Percentiles rank a stretch among this genome's conserved stretches.
These are phyloP conservation scores for Xylaria sp. DNA, from an alignment of 2,329 filamentous ascomycete genomes.

Conservation along the genomic window DNA sequence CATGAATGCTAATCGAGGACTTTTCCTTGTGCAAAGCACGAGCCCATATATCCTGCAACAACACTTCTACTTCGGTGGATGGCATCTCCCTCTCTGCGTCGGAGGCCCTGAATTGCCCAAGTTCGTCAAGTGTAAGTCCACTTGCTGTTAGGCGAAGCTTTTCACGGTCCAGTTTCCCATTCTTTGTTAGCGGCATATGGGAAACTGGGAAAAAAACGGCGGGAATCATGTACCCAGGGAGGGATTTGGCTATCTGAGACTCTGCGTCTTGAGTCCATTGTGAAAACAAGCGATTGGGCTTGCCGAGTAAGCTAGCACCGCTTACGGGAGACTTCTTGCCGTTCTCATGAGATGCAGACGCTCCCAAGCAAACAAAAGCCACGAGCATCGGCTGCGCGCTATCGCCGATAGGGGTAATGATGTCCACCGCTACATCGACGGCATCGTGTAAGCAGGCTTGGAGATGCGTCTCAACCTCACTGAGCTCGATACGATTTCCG, in stretches of 20 bases:
- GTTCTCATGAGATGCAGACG: neutral
- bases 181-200: conserved; percentile 29
- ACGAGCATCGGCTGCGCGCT: conserved; percentile 24
- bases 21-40: conserved; percentile 19
- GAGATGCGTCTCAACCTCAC: conserved; percentile 54
- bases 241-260: conserved; percentile 22
- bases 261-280: conserved; percentile 50
- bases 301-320: conserved; percentile 38
- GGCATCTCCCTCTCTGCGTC: conserved; percentile 7
- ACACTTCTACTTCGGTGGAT: neutral
- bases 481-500: conserved; percentile 60
- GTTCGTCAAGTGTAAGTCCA: conserved; percentile 11
- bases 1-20: conserved; percentile 37
- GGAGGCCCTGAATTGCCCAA: conserved; percentile 15
- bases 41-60: conserved; percentile 47
- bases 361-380: conserved; percentile 17
- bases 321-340: neutral
- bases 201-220: conserved; percentile 30
- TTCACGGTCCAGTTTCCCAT: conserved; percentile 33
- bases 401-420: conserved; percentile 52
- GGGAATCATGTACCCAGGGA: conserved; percentile 32
- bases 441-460: conserved; percentile 49
- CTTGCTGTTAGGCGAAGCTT: conserved; percentile 14
- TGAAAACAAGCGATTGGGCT: conserved; percentile 43
- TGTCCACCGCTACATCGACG: conserved; percentile 50